Percentiles rank a stretch among this genome's conserved stretches.
Evolutionary conservation across 2,329 filamentous ascomycete species (phyloP).

Genomic region (Colletotrichum graminicola): DNA sequence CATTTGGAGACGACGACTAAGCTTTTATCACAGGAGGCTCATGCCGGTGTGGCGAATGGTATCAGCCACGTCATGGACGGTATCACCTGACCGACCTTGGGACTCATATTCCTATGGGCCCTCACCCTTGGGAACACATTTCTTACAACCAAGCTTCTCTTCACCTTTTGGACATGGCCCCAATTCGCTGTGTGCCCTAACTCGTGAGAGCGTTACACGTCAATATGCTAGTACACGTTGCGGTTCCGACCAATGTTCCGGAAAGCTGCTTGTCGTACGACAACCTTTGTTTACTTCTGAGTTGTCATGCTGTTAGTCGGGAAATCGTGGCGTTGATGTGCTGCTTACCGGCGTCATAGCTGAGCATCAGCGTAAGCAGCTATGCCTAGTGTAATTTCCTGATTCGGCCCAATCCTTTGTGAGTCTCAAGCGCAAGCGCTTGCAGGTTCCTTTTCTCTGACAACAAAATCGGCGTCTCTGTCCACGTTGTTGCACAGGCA

Average conservation of each 20-base stretch:
- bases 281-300: neutral
- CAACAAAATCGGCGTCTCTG: neutral
- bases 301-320: neutral
- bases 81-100: no score
- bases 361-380: neutral
- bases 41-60: no score
- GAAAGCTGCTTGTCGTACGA: neutral
- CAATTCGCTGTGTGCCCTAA: no score
- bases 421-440: neutral
- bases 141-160: no score
- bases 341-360: neutral
- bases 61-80: no score
- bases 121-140: no score
- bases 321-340: neutral
- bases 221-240: neutral
- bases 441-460: neutral
- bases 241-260: neutral
- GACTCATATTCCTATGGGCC: no score
- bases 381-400: neutral
- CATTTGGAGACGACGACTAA: constrained; percentile 35
- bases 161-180: no score
- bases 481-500: neutral
- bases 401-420: neutral
- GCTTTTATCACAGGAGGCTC: no score
- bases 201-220: no score